Base-by-base conservation (phyloP, 2,329 filamentous ascomycete genomes). In the Cladosporium colombiae region DNA sequence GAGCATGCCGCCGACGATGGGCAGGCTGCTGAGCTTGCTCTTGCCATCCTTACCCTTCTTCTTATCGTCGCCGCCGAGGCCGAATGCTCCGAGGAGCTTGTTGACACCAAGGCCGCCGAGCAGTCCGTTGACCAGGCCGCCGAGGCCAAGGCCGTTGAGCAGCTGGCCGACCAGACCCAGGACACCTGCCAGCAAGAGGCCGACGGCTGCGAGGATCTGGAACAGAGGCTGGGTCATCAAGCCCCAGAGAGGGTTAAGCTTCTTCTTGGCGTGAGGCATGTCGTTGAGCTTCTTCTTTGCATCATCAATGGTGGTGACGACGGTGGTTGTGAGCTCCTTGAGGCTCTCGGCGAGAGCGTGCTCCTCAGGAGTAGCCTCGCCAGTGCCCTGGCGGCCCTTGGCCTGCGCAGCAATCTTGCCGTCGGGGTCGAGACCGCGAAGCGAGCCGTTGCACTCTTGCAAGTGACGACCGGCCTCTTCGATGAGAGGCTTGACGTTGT, bases 251-350 rank as follows among this genome's bases (percentile, higher is more conserved):
- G 93, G 93, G 81, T 94, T 97, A 67, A 97, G 85, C 82, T 94
- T 89, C 85, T 96, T 94, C 89, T 97, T 96, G 52, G 92, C 93
- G 71, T 96, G 91, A 6, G 93, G 93, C 91, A 97, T 95, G 75
- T 91, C 91, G 74, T 91, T 88, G 68, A 97, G 91, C 83, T 91
- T 91, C 82, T 90, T 91, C 87, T 93, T 95, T 29, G 91, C 91
- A 69, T 90, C 89, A 75, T 97, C 93, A 71, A 97, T 94, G 27
- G 89, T 92, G 73, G 89, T 88, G 56, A 91, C 89, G 25, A 97
- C 91, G 29, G 87, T 89, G 23, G 89, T 89, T 0, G 93, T 94
- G 66, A 97, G 84, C 80, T 92, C 92, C 82, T 96, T 96, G 71
- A 97, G 86, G 11, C 89, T 81, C 66, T 97, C 92, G 5, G 93